Evolutionary conservation across 1,284 basidiomycete species (phyloP).

Genomic region (Austroboletus niveus): DNA sequence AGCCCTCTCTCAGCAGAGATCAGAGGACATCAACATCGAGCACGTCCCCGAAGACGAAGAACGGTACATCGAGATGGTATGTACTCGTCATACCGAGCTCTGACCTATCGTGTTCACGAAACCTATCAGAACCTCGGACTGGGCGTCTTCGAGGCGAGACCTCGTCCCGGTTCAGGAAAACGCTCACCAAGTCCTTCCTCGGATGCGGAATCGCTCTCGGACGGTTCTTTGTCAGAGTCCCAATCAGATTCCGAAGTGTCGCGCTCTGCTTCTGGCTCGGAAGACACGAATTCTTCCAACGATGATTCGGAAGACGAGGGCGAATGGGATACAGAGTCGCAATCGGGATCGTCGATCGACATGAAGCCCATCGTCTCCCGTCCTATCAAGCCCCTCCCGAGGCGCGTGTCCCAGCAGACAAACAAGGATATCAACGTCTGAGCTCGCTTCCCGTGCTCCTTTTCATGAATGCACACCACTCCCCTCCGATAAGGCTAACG

Average conservation of each 20-base stretch:
- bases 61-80: slow-evolving; percentile 66
- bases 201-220: slow-evolving; percentile 7
- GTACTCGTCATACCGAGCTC: slow-evolving; percentile 12
- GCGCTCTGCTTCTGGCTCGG: slow-evolving; percentile 18
- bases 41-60: slow-evolving; percentile 44
- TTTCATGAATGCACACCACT: background rate
- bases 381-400: slow-evolving; percentile 43
- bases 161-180: background rate
- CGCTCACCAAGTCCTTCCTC: slow-evolving; percentile 4
- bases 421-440: slow-evolving; percentile 11
- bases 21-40: slow-evolving; percentile 63
- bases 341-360: slow-evolving; percentile 31
- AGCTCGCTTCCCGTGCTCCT: background rate
- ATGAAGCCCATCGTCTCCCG: slow-evolving; percentile 39
- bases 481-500: background rate
- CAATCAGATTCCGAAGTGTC: slow-evolving; percentile 13
- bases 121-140: slow-evolving; percentile 56
- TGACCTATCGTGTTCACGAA: background rate
- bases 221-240: slow-evolving; percentile 13
- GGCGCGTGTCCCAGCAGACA: slow-evolving; percentile 24
- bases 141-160: slow-evolving; percentile 53
- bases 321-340: slow-evolving; percentile 28
- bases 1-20: slow-evolving; percentile 47
- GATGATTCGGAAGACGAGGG: slow-evolving; percentile 5
- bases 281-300: slow-evolving; percentile 21